phyloP scores from a whole-genome alignment of 371 early-diverging fungal species.

The Mucor lusitanicus region DNA sequence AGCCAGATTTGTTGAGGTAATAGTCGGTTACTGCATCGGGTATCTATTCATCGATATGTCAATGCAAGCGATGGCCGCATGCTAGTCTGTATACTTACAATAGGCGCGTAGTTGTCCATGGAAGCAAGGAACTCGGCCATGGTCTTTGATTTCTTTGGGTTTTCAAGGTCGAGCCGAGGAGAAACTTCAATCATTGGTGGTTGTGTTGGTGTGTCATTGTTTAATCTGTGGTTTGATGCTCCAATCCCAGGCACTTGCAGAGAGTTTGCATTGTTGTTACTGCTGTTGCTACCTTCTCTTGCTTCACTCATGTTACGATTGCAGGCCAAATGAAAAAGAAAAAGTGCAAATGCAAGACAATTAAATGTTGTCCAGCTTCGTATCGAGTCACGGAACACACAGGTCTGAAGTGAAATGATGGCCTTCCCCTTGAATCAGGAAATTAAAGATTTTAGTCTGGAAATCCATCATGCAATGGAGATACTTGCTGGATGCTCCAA shows the following conservation, averaged over 20 bases:
- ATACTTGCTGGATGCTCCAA: too few species aligned
- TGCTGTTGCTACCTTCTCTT: background rate
- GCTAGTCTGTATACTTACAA: constrained; percentile 49
- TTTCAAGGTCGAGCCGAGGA: constrained; percentile 8
- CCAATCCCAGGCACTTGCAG: constrained; percentile 8
- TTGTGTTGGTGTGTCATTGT: constrained; percentile 2
- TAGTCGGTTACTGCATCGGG: constrained; percentile 98
- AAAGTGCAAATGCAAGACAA: background rate
- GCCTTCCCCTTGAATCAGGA: too few species aligned
- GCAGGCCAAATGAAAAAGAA: background rate
- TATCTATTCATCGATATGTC: constrained; percentile 58
- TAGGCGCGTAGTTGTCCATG: constrained; percentile 90
- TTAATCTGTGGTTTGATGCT: background rate
- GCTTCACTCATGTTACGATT: constrained; percentile 6
- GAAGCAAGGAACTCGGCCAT: constrained; percentile 83
- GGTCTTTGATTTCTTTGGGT: constrained; percentile 54
- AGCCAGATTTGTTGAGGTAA: constrained; percentile 91
- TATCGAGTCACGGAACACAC: too few species aligned
- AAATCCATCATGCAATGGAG: too few species aligned
- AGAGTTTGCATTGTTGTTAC: background rate
- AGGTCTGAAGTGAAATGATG: too few species aligned
- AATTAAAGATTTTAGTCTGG: too few species aligned
- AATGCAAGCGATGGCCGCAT: background rate
- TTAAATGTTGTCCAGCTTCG: too few species aligned
- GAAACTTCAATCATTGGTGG: constrained; percentile 8